phyloP scores from a whole-genome alignment of 2,329 filamentous ascomycete genomes.

The Alternaria angustiovoidea region DNA sequence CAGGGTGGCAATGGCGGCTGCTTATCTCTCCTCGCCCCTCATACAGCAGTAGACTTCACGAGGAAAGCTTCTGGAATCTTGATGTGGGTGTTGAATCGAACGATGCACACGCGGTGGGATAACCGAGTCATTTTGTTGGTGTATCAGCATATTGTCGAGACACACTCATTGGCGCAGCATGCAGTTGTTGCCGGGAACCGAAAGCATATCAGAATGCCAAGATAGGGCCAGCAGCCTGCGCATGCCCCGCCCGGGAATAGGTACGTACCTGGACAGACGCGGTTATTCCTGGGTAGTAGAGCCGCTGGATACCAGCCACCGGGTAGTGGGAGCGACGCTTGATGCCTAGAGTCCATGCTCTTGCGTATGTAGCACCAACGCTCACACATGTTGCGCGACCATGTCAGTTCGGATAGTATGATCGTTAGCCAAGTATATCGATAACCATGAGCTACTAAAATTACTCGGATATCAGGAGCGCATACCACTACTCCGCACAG shows the following conservation, averaged over 20 bases:
- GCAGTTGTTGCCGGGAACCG: slow-evolving; percentile 1
- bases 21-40: background rate
- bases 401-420: background rate
- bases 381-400: background rate
- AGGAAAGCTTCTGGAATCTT: background rate
- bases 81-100: background rate
- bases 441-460: background rate
- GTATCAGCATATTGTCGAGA: background rate
- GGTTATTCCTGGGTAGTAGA: slow-evolving; percentile 9
- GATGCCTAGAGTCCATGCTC: background rate
- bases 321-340: background rate
- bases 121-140: background rate
- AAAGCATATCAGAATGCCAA: background rate
- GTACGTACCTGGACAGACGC: slow-evolving; percentile 2
- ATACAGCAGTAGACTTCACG: background rate
- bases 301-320: background rate
- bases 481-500: background rate
- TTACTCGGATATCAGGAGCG: background rate
- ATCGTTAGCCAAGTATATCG: background rate
- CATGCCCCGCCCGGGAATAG: background rate
- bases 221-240: background rate
- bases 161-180: background rate
- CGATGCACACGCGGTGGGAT: background rate
- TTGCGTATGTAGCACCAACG: background rate
- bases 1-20: background rate